Evolutionary conservation across 1,284 basidiomycete species (phyloP).

Genomic region (Trichosporon sp.): DNA sequence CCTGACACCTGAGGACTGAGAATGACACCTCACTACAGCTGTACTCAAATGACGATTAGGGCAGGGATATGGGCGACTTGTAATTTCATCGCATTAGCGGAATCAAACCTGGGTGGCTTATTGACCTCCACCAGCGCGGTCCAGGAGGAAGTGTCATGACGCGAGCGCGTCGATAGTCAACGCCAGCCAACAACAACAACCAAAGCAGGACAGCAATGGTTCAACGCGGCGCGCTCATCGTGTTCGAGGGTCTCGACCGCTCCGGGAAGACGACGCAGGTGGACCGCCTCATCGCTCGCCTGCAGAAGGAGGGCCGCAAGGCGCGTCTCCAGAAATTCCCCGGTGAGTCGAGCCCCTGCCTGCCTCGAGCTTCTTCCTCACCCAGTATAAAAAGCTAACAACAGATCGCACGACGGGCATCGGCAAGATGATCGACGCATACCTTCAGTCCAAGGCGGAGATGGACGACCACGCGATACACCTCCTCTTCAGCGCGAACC

Average conservation of each 20-base stretch:
- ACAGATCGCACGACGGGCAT: constrained; percentile 88
- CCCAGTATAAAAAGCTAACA: constrained; percentile 1
- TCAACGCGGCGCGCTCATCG: constrained; percentile 73
- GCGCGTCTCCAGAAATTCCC: constrained; percentile 74
- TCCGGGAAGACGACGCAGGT: constrained; percentile 91
- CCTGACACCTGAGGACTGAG: background rate
- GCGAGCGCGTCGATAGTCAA: background rate
- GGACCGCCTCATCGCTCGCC: constrained; percentile 62
- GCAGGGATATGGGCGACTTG: too few relatives aligned
- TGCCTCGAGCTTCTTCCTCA: background rate
- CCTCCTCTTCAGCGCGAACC: constrained; percentile 92
- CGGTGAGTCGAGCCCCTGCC: constrained; percentile 61
- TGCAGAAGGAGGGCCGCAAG: constrained; percentile 52
- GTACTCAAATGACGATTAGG: background rate
- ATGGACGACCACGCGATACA: constrained; percentile 91
- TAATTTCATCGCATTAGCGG: background rate
- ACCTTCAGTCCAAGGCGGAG: constrained; percentile 79
- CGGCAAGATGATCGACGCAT: constrained; percentile 90
- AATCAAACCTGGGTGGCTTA: background rate
- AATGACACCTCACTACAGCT: background rate
- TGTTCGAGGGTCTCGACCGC: constrained; percentile 89
- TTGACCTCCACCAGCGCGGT: constrained; percentile 25
- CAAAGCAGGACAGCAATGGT: background rate
- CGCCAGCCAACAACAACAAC: background rate
- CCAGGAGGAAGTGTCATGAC: constrained; percentile 20